Evolutionary conservation across 495 filamentous ascomycete species (phyloP).

Genomic region (Barbatosphaeria neglecta): DNA sequence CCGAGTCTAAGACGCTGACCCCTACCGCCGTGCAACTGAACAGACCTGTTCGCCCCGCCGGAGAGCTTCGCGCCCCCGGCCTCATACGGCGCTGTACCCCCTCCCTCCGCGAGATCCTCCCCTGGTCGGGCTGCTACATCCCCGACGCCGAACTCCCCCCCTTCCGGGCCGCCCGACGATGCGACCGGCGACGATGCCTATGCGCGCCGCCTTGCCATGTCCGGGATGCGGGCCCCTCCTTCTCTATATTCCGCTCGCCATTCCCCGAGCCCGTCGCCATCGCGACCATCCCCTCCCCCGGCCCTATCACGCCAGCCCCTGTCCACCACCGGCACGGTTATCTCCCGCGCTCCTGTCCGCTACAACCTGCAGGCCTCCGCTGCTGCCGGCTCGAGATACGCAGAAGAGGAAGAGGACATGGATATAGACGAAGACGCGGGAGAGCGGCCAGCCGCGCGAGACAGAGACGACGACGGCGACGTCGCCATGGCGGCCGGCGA

Average conservation of each 20-base stretch:
- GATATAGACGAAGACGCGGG: conserved; percentile 29
- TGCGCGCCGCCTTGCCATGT: conserved; percentile 47
- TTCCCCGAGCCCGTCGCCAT: conserved; percentile 5
- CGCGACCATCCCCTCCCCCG: conserved; percentile 35
- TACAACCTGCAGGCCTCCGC: conserved; percentile 59
- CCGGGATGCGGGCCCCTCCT: conserved; percentile 26
- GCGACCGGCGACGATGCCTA: conserved; percentile 63
- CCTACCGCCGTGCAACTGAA: conserved; percentile 2
- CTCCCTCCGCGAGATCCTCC: conserved; percentile 43
- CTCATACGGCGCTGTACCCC: conserved; percentile 61
- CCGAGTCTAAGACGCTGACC: neutral
- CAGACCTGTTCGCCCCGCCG: conserved; percentile 21
- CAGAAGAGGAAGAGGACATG: conserved; percentile 31
- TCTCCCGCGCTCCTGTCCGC: conserved; percentile 78
- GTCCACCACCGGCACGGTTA: conserved; percentile 37
- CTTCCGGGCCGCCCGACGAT: conserved; percentile 39
- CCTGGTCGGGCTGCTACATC: conserved; percentile 15
- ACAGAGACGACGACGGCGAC: conserved; percentile 1
- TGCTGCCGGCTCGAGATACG: conserved; percentile 41
- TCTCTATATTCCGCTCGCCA: no score
- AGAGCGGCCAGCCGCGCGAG: neutral
- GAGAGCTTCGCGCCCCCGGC: conserved; percentile 62
- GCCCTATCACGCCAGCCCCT: conserved; percentile 23
- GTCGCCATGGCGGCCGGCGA: neutral
- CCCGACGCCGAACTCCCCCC: conserved; percentile 17